phyloP scores from a whole-genome alignment of 768 basidiomycete genomes.

The Asterophora parasitica region DNA sequence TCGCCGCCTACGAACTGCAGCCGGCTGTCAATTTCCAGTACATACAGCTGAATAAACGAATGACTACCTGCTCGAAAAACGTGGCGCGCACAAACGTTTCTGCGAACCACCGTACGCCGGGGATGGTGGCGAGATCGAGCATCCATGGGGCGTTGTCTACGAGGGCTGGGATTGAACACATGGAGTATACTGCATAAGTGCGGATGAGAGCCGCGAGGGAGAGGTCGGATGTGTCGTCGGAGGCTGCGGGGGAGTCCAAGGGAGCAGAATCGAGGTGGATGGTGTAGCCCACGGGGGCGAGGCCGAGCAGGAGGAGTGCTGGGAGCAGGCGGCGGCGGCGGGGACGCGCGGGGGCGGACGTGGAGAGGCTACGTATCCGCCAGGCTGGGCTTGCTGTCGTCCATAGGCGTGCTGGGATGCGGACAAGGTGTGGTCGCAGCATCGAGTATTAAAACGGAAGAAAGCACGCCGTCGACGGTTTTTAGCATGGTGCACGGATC shows the following conservation, averaged over 20 bases:
- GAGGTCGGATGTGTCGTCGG: conserved; percentile 13
- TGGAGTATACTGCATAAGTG: conserved; percentile 76
- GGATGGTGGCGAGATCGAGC: conserved; percentile 48
- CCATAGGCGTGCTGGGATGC: too few species aligned
- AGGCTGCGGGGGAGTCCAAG: not conserved
- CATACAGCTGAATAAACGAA: too few species aligned
- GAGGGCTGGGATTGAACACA: conserved; percentile 71
- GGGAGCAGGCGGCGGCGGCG: conserved; percentile 2
- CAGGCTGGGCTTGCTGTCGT: too few species aligned
- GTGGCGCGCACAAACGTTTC: conserved; percentile 70
- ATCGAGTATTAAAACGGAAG: too few species aligned
- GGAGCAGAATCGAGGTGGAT: conserved; percentile 12
- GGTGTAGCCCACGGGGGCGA: not conserved
- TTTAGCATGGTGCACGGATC: too few species aligned
- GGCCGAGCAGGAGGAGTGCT: conserved; percentile 11
- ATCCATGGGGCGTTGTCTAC: conserved; percentile 73
- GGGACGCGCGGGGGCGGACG: too few species aligned
- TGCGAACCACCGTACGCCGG: conserved; percentile 60
- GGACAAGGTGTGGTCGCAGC: too few species aligned
- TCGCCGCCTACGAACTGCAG: conserved; percentile 86
- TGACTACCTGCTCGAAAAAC: conserved; percentile 88
- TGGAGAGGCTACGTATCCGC: too few species aligned
- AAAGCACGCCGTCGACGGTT: too few species aligned
- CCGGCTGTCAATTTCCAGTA: too few species aligned
- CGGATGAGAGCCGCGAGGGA: conserved; percentile 48